Evolutionary conservation across 2,329 filamentous ascomycete species (phyloP), one percentile per base, ranked within the genome.

Genomic region (Nigrospora osmanthi): DNA sequence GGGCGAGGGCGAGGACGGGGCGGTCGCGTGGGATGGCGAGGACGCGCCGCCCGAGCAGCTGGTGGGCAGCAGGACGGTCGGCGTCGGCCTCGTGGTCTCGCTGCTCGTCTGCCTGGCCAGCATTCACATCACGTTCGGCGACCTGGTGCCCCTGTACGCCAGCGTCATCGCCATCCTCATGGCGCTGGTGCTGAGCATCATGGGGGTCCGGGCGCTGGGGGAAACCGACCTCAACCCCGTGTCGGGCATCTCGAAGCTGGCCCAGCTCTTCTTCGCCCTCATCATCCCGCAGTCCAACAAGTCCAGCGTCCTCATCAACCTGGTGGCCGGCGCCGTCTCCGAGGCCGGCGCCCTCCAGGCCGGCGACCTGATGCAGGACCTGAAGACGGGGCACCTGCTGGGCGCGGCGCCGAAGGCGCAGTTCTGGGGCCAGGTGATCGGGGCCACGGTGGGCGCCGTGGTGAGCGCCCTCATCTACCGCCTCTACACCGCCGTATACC

Each of bases 181-280:
- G 63, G 89, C 93, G 2, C 78, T 98, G 19, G 54, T 90, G 1
- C 75, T 81, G 15, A 87, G 85, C 45, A 83, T 93, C 44, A 85
- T 85, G 80, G 82, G 81, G 4, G 82, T 85, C 11, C 68, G 82
- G 31, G 81, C 82, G 1, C 65, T 85, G 0, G 81, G 81, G 11
- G 80, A 97, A 70, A 97, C 93, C 6, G 93, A 98, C 57, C 74
- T 98, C 11, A 97, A 97, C 59, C 93, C 93, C 0, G 93, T 97
- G 3, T 95, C 88, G 1, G 93, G 93, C 32, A 98, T 97, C 64
- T 91, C 86, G 60, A 98, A 98, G 69, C 76, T 98, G 3, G 95
- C 93, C 0, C 93, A 98, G 64, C 79, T 98, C 3, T 85, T 97
- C 59, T 97, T 98, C 63, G 93, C 93, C 3, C 69, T 95, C 41